Percentiles rank a stretch among this genome's conserved stretches.
Conservation (phyloP, 2,329 filamentous ascomycete genomes). For the Colletotrichum horii region DNA sequence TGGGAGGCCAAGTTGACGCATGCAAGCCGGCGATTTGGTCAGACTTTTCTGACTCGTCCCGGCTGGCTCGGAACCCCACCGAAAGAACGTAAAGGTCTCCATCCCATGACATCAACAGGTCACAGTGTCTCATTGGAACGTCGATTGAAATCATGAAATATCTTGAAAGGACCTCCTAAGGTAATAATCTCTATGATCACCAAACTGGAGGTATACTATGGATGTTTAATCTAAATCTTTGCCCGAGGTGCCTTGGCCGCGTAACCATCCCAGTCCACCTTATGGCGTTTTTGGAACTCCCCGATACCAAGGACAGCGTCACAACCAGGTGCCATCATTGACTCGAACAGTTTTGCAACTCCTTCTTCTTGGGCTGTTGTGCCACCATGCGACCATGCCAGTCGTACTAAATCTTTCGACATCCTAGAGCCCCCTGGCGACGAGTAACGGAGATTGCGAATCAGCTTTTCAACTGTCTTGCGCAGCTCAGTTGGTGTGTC, state of each 20-base stretch:
- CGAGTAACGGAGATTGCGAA: neutral
- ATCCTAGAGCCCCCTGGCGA: neutral
- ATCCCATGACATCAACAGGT: neutral
- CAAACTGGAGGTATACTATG: neutral
- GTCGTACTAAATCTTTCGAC: neutral
- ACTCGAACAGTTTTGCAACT: neutral
- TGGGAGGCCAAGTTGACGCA: neutral
- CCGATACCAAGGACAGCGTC: neutral
- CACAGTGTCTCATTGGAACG: accelerated
- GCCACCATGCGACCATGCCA: neutral
- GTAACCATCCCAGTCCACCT: neutral
- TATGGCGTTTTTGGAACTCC: neutral
- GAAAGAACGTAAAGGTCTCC: neutral
- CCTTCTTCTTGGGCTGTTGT: neutral
- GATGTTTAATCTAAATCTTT: neutral
- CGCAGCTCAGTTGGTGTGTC: neutral
- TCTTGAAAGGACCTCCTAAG: accelerated
- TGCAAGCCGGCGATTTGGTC: neutral
- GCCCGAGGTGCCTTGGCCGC: neutral
- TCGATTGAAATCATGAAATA: neutral
- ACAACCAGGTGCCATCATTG: neutral
- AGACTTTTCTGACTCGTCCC: neutral
- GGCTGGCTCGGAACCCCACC: neutral
- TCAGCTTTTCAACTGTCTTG: neutral
- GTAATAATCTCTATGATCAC: accelerated